A percentile compares a stretch with the other conserved stretches of the same genome.
These are phyloP conservation scores for Lactuca sativa DNA, from an alignment of 129 eudicot species.

Conservation along the genomic window DNA sequence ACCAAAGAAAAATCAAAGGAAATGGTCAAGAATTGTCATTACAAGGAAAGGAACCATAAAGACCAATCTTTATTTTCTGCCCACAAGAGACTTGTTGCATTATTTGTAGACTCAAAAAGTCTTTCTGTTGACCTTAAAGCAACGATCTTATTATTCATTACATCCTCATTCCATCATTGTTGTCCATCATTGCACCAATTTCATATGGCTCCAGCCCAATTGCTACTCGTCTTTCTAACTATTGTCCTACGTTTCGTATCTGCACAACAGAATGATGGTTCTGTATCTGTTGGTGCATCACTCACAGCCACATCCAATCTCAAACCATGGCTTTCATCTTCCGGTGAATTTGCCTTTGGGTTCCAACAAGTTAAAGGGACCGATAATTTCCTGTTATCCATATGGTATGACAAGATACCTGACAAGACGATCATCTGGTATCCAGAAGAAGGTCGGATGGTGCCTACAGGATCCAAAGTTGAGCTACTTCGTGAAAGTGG, in stretches of 20 bases:
- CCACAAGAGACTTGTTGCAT: too few species aligned
- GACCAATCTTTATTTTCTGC: too few species aligned
- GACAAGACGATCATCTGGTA: conserved; percentile 50
- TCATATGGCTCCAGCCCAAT: neutral
- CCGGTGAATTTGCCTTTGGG: conserved; percentile 59
- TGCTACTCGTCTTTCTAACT: neutral
- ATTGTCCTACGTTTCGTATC: neutral
- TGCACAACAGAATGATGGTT: conserved; percentile 33
- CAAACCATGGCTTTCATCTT: conserved; percentile 47
- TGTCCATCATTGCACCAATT: too few species aligned
- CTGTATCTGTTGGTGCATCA: conserved; percentile 25
- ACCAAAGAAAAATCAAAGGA: too few species aligned
- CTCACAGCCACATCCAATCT: conserved; percentile 26
- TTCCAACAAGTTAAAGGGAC: conserved; percentile 27
- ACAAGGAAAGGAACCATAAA: too few species aligned
- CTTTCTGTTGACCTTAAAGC: too few species aligned
- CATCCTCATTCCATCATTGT: too few species aligned
- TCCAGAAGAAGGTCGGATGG: conserved; percentile 15
- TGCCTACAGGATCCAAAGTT: conserved; percentile 40
- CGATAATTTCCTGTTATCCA: conserved; percentile 31
- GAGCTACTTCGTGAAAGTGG: conserved; percentile 33
- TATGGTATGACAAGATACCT: conserved; percentile 48
- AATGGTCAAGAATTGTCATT: too few species aligned
- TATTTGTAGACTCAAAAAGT: too few species aligned
- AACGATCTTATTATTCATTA: too few species aligned